phyloP scores from a whole-genome alignment of 768 basidiomycete species.

The Leccinum imitatum region DNA sequence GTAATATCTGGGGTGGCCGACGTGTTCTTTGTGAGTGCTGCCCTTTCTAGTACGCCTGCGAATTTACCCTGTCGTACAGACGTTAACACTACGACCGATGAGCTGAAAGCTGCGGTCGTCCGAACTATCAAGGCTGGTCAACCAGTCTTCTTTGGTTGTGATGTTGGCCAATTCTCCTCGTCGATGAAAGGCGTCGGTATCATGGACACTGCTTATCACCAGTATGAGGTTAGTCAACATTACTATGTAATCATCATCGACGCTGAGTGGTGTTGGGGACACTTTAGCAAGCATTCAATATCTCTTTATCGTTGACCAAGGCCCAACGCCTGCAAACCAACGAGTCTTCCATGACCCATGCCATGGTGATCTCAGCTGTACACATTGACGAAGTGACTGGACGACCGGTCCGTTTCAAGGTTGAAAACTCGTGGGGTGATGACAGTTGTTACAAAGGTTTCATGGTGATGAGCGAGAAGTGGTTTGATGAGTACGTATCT shows the following conservation, averaged over 20 bases:
- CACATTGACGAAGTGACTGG: slow-evolving; percentile 73
- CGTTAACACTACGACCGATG: slow-evolving; percentile 83
- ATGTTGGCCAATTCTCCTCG: slow-evolving; percentile 87
- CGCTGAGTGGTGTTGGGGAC: slow-evolving; percentile 5
- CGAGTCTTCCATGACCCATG: slow-evolving; percentile 93
- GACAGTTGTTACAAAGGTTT: slow-evolving; percentile 78
- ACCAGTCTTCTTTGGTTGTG: slow-evolving; percentile 95
- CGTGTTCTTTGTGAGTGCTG: slow-evolving; percentile 70
- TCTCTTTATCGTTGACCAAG: slow-evolving; percentile 77
- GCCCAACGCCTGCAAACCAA: slow-evolving; percentile 78
- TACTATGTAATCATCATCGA: neutral
- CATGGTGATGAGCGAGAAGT: slow-evolving; percentile 88
- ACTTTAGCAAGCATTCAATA: slow-evolving; percentile 75
- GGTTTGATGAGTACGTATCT: slow-evolving; percentile 82
- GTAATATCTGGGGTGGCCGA: slow-evolving; percentile 86
- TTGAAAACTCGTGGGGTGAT: slow-evolving; percentile 95
- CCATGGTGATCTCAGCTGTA: slow-evolving; percentile 83
- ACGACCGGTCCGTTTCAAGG: slow-evolving; percentile 86
- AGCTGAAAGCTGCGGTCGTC: slow-evolving; percentile 80
- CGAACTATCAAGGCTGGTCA: slow-evolving; percentile 85
- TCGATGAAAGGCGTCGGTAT: slow-evolving; percentile 57
- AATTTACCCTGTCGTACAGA: slow-evolving; percentile 43
- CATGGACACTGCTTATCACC: slow-evolving; percentile 83
- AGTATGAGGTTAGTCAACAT: slow-evolving; percentile 60
- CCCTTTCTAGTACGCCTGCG: neutral